phyloP scores from a whole-genome alignment of 768 basidiomycete genomes.

The Collybiopsis luxurians region DNA sequence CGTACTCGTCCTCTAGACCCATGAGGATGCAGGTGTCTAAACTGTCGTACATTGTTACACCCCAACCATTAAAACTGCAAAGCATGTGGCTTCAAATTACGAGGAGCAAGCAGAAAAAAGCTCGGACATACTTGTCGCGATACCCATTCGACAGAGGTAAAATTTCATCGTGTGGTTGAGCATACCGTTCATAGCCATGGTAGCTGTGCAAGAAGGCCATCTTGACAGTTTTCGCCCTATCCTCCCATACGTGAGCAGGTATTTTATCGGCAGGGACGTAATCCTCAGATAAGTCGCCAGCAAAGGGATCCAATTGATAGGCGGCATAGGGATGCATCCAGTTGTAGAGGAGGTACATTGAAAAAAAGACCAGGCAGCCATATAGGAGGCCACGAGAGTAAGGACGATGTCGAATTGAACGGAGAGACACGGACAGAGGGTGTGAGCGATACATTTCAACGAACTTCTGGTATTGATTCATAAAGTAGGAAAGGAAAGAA shows the following conservation, averaged over 20 bases:
- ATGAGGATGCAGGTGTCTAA: conserved; percentile 86
- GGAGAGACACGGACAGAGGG: conserved; percentile 2
- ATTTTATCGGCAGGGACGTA: conserved; percentile 13
- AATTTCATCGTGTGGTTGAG: conserved; percentile 64
- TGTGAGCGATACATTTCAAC: conserved; percentile 6
- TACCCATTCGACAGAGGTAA: conserved; percentile 45
- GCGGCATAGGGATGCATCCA: conserved; percentile 10
- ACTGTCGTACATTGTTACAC: conserved; percentile 74
- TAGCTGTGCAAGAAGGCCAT: conserved; percentile 68
- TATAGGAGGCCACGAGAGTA: conserved; percentile 28
- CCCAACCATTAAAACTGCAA: conserved; percentile 77
- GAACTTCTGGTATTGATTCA: conserved; percentile 3
- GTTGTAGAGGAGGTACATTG: conserved; percentile 26
- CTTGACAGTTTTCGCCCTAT: conserved; percentile 55
- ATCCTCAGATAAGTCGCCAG: conserved; percentile 5
- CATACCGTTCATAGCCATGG: conserved; percentile 57
- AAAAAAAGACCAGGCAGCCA: conserved; percentile 21
- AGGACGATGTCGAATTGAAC: conserved; percentile 21
- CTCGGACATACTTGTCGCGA: conserved; percentile 43
- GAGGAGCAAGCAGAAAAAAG: not conserved
- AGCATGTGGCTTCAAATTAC: not conserved
- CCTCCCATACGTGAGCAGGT: conserved; percentile 43
- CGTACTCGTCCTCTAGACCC: conserved; percentile 70
- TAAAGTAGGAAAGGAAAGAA: not conserved
- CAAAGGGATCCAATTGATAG: conserved; percentile 8